A percentile compares a stretch with the other conserved stretches of the same genome.
Conservation (phyloP, 441 rosid genomes). For the Mallotus repandus region DNA sequence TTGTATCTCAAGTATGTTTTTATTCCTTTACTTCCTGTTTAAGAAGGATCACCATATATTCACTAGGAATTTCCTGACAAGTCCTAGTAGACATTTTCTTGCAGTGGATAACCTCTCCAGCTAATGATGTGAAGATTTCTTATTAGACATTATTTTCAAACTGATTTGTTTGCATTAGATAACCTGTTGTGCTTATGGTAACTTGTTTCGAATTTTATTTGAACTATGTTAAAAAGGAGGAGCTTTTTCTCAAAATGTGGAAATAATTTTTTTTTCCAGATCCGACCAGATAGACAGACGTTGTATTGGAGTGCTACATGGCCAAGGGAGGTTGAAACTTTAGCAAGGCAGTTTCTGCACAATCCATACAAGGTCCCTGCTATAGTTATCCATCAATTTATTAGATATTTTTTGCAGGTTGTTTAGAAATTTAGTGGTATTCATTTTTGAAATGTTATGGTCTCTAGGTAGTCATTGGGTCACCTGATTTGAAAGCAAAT, state of each 20-base stretch:
- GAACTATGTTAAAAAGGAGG: not conserved
- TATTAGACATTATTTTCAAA: not conserved
- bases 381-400: constrained; percentile 1
- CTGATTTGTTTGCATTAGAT: not conserved
- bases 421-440: constrained; percentile 11
- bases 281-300: constrained; percentile 96
- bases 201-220: not conserved
- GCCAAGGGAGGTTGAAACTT: constrained; percentile 92
- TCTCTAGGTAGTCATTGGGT: constrained; percentile 84
- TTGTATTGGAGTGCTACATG: constrained; percentile 99
- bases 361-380: constrained; percentile 78
- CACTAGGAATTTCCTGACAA: not conserved
- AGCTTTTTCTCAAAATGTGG: not conserved
- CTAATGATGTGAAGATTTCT: not conserved
- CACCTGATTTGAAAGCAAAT: constrained; percentile 85
- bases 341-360: constrained; percentile 84
- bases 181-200: not conserved
- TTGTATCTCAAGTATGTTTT: constrained; percentile 69
- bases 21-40: not conserved
- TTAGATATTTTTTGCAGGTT: not conserved
- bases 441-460: constrained; percentile 21
- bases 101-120: not conserved
- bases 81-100: not conserved
- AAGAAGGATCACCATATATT: not conserved
- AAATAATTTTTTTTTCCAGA: constrained; percentile 38